Conservation (phyloP, 1,139 yeast species). For the Geotrichum australiense region DNA sequence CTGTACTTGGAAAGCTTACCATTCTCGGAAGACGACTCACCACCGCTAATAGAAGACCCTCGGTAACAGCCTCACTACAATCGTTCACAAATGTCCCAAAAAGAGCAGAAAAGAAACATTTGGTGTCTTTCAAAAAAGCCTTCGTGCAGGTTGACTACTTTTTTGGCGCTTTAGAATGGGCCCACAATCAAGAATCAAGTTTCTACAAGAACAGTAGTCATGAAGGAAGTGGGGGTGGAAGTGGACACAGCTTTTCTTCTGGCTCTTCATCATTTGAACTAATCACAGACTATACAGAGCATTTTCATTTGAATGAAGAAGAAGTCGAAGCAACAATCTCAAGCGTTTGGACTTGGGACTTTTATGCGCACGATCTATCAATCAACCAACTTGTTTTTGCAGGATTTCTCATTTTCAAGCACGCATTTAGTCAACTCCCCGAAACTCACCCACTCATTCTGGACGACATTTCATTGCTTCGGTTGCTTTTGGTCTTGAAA, state of each 20-base stretch:
- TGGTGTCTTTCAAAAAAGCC: constrained; percentile 6
- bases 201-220: not conserved
- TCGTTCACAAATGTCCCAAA: constrained; percentile 8
- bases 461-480: constrained; percentile 43
- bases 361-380: constrained; percentile 62
- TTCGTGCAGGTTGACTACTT: constrained; percentile 8
- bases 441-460: constrained; percentile 27
- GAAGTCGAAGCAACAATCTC: not conserved
- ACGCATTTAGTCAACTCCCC: constrained; percentile 35
- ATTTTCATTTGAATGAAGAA: not conserved
- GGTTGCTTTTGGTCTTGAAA: constrained; percentile 57
- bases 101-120: constrained; percentile 3
- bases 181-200: constrained; percentile 1
- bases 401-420: constrained; percentile 51
- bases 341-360: constrained; percentile 34
- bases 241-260: too few species aligned
- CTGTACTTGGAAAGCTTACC: constrained; percentile 3
- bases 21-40: constrained; percentile 6
- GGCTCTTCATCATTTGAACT: not conserved
- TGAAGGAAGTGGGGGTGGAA: not conserved
- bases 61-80: constrained; percentile 7
- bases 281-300: not conserved
- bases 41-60: constrained; percentile 6
- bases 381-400: constrained; percentile 63
- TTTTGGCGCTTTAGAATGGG: constrained; percentile 1